phyloP scores from a whole-genome alignment of 2,329 filamentous ascomycete species.

The Massarina eburnea region DNA sequence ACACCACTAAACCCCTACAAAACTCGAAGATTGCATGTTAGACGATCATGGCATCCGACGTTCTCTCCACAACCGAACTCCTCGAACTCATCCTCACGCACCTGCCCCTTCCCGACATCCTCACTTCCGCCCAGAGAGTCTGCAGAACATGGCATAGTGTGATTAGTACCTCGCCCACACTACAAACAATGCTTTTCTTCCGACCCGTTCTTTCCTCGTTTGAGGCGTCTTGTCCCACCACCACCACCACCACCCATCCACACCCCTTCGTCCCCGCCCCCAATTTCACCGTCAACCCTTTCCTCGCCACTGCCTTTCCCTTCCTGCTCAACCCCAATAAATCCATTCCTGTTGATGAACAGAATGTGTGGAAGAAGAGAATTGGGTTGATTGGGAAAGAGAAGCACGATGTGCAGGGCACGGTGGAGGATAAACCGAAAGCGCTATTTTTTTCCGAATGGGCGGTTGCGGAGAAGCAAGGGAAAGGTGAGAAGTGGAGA shows the following conservation, averaged over 20 bases:
- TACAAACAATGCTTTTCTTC: slow-evolving; percentile 15
- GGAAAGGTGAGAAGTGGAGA: not conserved
- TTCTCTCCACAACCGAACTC: slow-evolving; percentile 13
- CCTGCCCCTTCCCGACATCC: slow-evolving; percentile 11
- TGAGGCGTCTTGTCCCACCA: not conserved
- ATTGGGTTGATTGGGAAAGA: not conserved
- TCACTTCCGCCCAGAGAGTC: slow-evolving; percentile 12
- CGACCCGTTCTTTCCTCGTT: not conserved
- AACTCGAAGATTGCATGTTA: too few relatives aligned
- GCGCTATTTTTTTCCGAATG: not conserved
- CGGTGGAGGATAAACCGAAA: not conserved
- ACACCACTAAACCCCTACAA: too few relatives aligned
- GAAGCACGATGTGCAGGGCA: not conserved
- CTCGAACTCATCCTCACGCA: slow-evolving; percentile 17
- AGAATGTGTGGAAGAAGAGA: not conserved
- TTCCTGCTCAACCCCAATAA: slow-evolving; percentile 2
- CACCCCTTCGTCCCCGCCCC: not conserved
- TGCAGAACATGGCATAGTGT: slow-evolving; percentile 10
- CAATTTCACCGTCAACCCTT: slow-evolving; percentile 6
- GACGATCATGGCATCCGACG: too few relatives aligned
- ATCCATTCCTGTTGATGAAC: not conserved
- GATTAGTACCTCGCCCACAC: slow-evolving; percentile 9
- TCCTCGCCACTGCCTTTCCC: slow-evolving; percentile 7
- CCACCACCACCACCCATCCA: too few relatives aligned
- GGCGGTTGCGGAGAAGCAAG: not conserved